A percentile compares a stretch with the other conserved stretches of the same genome.
Conservation (phyloP, 495 filamentous ascomycete genomes). For the Aspergillus sclerotioniger region DNA sequence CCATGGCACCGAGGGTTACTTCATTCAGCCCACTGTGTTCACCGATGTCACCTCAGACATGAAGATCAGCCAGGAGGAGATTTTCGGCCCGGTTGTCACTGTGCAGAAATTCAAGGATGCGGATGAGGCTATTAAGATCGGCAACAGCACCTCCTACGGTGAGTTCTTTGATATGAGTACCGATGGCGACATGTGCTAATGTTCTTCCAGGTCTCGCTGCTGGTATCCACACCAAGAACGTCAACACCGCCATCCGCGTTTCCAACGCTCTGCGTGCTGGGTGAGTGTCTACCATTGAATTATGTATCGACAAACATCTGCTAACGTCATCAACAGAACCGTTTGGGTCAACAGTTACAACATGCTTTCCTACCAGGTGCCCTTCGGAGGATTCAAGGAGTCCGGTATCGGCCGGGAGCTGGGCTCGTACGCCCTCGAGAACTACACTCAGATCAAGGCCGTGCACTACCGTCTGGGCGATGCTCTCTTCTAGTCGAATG, state of each 20-base stretch:
- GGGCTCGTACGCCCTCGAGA: slow-evolving; percentile 86
- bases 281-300: slow-evolving; percentile 19
- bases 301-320: not conserved
- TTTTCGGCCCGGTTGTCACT: slow-evolving; percentile 92
- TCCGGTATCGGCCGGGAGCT: slow-evolving; percentile 92
- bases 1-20: slow-evolving; percentile 88
- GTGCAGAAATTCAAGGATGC: slow-evolving; percentile 92
- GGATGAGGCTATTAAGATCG: slow-evolving; percentile 78
- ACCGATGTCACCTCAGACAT: slow-evolving; percentile 82
- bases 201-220: slow-evolving; percentile 66
- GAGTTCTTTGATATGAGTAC: not conserved
- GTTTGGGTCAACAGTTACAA: slow-evolving; percentile 98
- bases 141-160: slow-evolving; percentile 78
- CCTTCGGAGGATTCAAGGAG: slow-evolving; percentile 93
- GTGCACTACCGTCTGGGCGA: slow-evolving; percentile 63
- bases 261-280: slow-evolving; percentile 79
- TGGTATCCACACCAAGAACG: slow-evolving; percentile 86
- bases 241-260: slow-evolving; percentile 91
- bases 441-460: slow-evolving; percentile 84
- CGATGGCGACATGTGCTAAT: not conserved
- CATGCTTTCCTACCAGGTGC: slow-evolving; percentile 73
- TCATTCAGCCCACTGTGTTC: slow-evolving; percentile 98
- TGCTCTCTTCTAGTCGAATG: slow-evolving; percentile 55
- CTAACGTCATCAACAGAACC: slow-evolving; percentile 48
- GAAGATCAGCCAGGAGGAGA: slow-evolving; percentile 99